Conservation (phyloP, 345 rosid genomes). For the Acer saccharum region DNA sequence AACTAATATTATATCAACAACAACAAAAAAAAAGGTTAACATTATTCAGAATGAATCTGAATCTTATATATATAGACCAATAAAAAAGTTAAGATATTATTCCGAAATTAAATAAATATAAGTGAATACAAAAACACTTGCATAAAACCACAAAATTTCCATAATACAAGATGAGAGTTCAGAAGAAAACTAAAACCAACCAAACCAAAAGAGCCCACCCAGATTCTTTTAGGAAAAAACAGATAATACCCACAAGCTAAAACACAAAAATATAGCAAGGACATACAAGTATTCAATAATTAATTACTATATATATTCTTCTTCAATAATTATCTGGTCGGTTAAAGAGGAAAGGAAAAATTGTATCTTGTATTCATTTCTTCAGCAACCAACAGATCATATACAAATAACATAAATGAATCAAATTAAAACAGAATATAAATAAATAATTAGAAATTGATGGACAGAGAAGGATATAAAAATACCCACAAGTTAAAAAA, state of each 20-base stretch:
- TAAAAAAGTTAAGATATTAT: no score
- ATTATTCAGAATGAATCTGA: not conserved
- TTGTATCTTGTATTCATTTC: not conserved
- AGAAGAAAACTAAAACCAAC: not conserved
- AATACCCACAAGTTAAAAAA: constrained; percentile 4
- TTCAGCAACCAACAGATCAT: constrained; percentile 1
- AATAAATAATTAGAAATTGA: not conserved
- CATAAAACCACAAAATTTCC: not conserved
- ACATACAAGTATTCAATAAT: not conserved
- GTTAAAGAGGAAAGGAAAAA: not conserved
- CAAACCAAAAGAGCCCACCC: not conserved
- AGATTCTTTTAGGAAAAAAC: not conserved
- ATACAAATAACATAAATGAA: not conserved
- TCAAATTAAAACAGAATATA: not conserved
- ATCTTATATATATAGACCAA: not conserved
- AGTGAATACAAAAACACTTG: not conserved
- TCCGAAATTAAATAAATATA: not conserved
- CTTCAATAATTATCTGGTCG: no score
- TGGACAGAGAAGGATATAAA: not conserved
- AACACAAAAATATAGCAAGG: not conserved
- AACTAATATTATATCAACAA: not conserved
- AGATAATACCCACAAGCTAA: not conserved
- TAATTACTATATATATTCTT: not conserved
- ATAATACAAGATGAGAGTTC: not conserved
- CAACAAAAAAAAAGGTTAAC: not conserved